Conservation (phyloP, 345 rosid genomes). For the Eucalyptus marginata region DNA sequence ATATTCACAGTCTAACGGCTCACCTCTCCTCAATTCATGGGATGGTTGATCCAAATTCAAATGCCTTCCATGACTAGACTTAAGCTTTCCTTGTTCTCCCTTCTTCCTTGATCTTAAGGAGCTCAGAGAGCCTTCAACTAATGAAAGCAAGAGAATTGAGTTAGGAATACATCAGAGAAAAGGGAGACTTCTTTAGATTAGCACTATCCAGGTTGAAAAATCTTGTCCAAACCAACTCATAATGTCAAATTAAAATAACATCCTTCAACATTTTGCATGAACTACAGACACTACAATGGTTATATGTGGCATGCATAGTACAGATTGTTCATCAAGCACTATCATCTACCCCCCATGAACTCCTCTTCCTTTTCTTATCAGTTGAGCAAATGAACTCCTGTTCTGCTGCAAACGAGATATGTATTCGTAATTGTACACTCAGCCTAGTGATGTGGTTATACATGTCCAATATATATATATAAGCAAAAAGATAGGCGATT, state of each 20-base stretch:
- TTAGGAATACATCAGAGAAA: background rate
- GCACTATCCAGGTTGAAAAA: background rate
- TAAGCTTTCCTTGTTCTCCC: background rate
- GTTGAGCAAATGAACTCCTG: background rate
- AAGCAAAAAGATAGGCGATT: background rate
- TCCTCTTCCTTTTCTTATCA: background rate
- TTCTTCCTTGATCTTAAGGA: background rate
- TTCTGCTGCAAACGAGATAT: background rate
- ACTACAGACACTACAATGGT: background rate
- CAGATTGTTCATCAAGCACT: background rate
- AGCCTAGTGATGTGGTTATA: background rate
- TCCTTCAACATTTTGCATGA: background rate
- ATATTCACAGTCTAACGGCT: background rate
- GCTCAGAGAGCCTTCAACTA: background rate
- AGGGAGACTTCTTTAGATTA: background rate
- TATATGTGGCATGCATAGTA: background rate
- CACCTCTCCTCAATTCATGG: background rate
- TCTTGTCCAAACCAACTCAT: background rate
- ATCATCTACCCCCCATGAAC: background rate
- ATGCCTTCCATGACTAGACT: background rate
- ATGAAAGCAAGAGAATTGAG: background rate
- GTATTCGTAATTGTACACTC: background rate
- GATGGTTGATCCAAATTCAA: background rate
- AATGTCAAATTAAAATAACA: background rate
- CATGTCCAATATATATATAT: background rate